Percentiles rank a stretch among this genome's conserved stretches.
phyloP scores from a whole-genome alignment of 768 basidiomycete species.

The Strobilomyces echinocephalus region DNA sequence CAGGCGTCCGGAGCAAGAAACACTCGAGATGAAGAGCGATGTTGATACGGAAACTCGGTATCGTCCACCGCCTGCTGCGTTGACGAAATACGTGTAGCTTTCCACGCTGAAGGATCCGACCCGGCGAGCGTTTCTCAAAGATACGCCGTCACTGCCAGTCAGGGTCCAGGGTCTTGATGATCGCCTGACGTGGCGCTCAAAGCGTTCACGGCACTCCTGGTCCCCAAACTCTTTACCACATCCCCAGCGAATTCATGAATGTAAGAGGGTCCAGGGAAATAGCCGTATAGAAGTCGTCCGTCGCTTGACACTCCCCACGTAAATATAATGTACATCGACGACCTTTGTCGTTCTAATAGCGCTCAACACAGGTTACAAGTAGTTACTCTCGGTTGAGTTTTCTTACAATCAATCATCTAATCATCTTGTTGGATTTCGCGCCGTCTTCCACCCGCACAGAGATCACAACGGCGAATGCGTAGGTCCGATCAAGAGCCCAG shows the following conservation, averaged over 20 bases:
- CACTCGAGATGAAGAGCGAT: too few species aligned
- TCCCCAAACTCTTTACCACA: not conserved
- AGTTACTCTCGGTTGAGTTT: not conserved
- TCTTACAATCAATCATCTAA: not conserved
- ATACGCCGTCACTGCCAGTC: too few species aligned
- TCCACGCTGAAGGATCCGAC: not conserved
- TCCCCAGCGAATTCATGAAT: not conserved
- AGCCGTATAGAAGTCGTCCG: not conserved
- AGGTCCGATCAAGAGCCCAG: slow-evolving; percentile 32
- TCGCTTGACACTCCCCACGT: not conserved
- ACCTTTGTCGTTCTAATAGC: not conserved
- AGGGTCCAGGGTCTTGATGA: not conserved
- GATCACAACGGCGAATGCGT: too few species aligned
- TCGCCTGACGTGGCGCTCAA: not conserved
- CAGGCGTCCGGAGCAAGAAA: not conserved
- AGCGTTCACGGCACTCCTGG: not conserved
- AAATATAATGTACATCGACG: not conserved
- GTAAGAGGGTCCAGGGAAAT: not conserved
- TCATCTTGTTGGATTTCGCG: not conserved
- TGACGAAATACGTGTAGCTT: not conserved
- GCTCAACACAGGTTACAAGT: too few species aligned
- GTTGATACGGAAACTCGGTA: not conserved
- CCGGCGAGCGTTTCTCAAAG: not conserved
- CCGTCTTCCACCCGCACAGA: not conserved
- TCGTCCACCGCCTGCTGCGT: not conserved